Conservation (phyloP, 225 moss, liverwort and hornwort genomes). For the Antitrichia curtipendula region DNA sequence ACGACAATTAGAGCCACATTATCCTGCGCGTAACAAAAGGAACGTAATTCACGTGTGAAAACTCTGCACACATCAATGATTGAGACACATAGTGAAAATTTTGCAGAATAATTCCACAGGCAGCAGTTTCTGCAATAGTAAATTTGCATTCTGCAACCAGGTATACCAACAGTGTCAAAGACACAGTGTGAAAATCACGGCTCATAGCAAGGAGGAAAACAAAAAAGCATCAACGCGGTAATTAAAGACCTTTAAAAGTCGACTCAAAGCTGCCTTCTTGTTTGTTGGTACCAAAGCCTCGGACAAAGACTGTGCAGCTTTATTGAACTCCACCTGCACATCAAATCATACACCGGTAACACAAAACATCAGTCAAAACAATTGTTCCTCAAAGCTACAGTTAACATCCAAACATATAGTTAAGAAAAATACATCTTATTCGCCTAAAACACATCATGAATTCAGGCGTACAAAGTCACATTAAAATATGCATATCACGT, state of each 20-base stretch:
- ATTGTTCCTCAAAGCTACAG: too few species aligned
- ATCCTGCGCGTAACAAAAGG: constrained; percentile 48
- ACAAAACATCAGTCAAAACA: background rate
- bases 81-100: background rate
- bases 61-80: background rate
- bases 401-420: background rate
- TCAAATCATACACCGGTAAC: background rate
- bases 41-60: constrained; percentile 21
- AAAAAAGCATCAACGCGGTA: background rate
- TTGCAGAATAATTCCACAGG: background rate
- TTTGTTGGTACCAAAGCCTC: constrained; percentile 85
- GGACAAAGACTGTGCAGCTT: constrained; percentile 91
- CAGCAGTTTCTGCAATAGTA: background rate
- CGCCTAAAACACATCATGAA: background rate
- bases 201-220: background rate
- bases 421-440: background rate
- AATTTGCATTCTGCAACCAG: background rate
- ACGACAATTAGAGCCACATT: constrained; percentile 93
- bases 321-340: constrained; percentile 87
- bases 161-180: background rate
- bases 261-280: constrained; percentile 86
- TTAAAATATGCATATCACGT: background rate
- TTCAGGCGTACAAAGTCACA: background rate
- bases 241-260: constrained; percentile 53
- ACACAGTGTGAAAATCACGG: background rate